These are phyloP conservation scores for Xylaria sp. DNA, from an alignment of 2,329 filamentous ascomycete genomes.

Conservation along the genomic window DNA sequence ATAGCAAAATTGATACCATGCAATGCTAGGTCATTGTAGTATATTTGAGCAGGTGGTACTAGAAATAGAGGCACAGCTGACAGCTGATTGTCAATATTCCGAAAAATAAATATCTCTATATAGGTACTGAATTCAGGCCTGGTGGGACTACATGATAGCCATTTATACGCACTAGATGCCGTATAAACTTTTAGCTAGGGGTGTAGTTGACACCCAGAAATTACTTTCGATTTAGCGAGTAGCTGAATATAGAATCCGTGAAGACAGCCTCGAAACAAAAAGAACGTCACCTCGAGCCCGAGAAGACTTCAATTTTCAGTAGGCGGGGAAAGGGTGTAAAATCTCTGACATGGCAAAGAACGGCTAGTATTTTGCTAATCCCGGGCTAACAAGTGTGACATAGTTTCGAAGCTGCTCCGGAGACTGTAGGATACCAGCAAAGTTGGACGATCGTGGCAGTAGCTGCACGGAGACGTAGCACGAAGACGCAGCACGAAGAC, in stretches of 20 bases:
- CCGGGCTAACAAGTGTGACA: constrained; percentile 1
- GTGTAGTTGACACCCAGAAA: background rate
- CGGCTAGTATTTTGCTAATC: background rate
- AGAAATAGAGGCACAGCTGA: background rate
- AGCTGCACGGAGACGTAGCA: background rate
- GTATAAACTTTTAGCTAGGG: background rate
- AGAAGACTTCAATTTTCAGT: background rate
- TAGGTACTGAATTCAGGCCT: background rate
- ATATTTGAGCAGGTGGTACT: background rate
- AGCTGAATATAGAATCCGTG: background rate
- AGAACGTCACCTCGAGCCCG: background rate
- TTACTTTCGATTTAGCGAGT: background rate
- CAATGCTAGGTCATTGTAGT: no score
- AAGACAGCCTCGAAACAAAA: background rate
- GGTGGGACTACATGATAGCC: background rate
- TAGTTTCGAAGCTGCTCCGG: background rate
- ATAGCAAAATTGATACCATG: background rate
- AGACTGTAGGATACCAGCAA: background rate
- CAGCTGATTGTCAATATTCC: background rate
- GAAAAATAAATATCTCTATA: background rate
- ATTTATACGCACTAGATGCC: background rate
- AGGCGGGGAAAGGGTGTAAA: background rate
- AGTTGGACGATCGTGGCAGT: background rate
- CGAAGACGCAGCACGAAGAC: background rate
- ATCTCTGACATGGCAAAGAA: constrained; percentile 14